Base-by-base conservation (phyloP, 2,329 filamentous ascomycete genomes). In the Talaromyces verruculosus region DNA sequence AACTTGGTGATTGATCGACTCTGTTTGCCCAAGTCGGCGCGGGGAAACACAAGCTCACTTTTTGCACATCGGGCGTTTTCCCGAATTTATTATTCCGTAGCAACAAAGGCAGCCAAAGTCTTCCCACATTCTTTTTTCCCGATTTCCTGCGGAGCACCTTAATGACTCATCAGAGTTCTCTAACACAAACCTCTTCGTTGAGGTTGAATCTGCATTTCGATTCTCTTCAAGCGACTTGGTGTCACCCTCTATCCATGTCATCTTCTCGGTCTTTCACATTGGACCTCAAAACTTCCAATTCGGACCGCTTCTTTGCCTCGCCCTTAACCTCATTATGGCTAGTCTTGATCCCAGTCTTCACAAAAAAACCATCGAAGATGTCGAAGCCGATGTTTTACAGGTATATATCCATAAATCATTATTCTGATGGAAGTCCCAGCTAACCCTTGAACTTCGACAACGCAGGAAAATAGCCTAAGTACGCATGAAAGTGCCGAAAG, bases 321-420 rank as follows among this genome's bases (percentile, higher is more conserved):
- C 7, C 15, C 37, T 25, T 19, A 61, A 5, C 8, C 15, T 2
- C 53, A 17, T 37, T 3, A 61, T 61, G 59, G 19, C 59, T 17
- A 19, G 43, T 45, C 11, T 37, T 33, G 30, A 51, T 30, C 15
- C 59, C 8, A 22, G 11, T 17, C 8, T 37, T 22, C 28, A 61
- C 13, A 22, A 28, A 15, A 61, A 61, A 37, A 37, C n/a, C 8
- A 25, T 61, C 11, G 19, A 49, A 28, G 59, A 61, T 49, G 59
- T 61, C 22, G 59, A 61, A n/a, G n/a, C 59, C n/a, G n/a, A 35
- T 25, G 22, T 49, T 37, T 8, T 49, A 13, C 59, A 49, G 59
- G 59, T 19, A 61, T 61, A 28, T 49, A 5, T 37, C 17, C 3
- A 30, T 11, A 17, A 28, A 35, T 35, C 13, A 15, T 17, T 17